Conservation (phyloP, 2,329 filamentous ascomycete species). For the Penicillium hesseltinei region DNA sequence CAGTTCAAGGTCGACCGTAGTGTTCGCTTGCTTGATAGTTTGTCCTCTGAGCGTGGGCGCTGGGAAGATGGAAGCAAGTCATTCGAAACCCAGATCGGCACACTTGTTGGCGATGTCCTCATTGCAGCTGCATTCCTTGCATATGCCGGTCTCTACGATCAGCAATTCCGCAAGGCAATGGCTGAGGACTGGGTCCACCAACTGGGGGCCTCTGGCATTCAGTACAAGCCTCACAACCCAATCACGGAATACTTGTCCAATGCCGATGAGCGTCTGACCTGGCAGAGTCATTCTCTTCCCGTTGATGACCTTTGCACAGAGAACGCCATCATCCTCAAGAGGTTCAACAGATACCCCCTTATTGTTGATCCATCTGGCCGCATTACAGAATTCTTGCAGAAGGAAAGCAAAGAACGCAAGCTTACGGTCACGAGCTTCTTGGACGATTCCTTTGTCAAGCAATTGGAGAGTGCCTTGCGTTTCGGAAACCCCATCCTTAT, state of each 20-base stretch:
- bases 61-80: conserved; percentile 98
- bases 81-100: conserved; percentile 96
- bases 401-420: conserved; percentile 87
- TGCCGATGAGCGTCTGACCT: conserved; percentile 88
- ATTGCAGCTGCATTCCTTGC: conserved; percentile 96
- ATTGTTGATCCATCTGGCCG: conserved; percentile 97
- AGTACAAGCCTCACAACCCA: conserved; percentile 89
- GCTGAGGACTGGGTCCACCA: conserved; percentile 97
- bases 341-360: conserved; percentile 96
- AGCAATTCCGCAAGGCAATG: conserved; percentile 97
- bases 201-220: conserved; percentile 85
- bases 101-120: conserved; percentile 90
- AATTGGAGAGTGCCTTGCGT: conserved; percentile 91
- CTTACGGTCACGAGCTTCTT: conserved; percentile 97
- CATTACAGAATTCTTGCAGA: conserved; percentile 91
- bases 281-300: conserved; percentile 91
- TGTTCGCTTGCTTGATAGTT: conserved; percentile 86
- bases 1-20: conserved; percentile 98
- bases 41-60: conserved; percentile 86
- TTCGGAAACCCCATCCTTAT: conserved; percentile 99
- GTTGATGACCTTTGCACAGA: conserved; percentile 98
- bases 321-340: conserved; percentile 94
- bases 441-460: conserved; percentile 96
- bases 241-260: conserved; percentile 96
- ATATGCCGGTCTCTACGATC: conserved; percentile 95